Evolutionary conservation across 495 filamentous ascomycete genomes (phyloP).

Genomic region (Penicillium malachiteum): DNA sequence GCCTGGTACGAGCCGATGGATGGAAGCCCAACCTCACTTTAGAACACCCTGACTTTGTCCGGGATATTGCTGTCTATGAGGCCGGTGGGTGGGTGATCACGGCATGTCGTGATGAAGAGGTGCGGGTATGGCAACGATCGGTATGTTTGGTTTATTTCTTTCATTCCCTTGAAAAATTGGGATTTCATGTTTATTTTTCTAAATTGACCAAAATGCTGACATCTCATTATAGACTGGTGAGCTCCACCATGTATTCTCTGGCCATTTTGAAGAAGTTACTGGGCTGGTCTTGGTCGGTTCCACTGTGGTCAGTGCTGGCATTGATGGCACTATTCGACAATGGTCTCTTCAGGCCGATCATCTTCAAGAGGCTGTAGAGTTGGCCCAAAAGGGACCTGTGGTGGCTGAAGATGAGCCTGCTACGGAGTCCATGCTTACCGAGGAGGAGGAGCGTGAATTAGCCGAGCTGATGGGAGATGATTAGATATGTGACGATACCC

Average conservation of each 20-base stretch:
- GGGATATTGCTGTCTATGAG: slow-evolving; percentile 71
- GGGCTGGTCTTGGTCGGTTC: slow-evolving; percentile 64
- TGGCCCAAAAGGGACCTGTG: slow-evolving; percentile 50
- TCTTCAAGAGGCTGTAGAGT: slow-evolving; percentile 59
- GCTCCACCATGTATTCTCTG: slow-evolving; percentile 72
- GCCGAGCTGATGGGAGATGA: slow-evolving; percentile 81
- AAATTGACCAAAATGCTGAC: slow-evolving; percentile 20
- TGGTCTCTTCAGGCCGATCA: slow-evolving; percentile 71
- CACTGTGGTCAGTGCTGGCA: slow-evolving; percentile 73
- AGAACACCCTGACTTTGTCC: slow-evolving; percentile 83
- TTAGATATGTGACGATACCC: slow-evolving; percentile 15
- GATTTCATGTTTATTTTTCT: background rate
- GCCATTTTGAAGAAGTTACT: slow-evolving; percentile 92
- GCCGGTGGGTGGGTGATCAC: slow-evolving; percentile 82
- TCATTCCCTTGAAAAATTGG: background rate
- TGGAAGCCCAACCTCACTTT: slow-evolving; percentile 72
- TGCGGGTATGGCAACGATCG: slow-evolving; percentile 81
- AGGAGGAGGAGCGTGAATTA: slow-evolving; percentile 82
- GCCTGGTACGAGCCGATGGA: slow-evolving; percentile 60
- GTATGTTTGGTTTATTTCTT: slow-evolving; percentile 34
- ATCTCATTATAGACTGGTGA: slow-evolving; percentile 55
- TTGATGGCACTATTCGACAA: slow-evolving; percentile 81
- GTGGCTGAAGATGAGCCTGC: slow-evolving; percentile 49
- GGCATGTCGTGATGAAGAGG: slow-evolving; percentile 84
- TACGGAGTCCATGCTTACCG: slow-evolving; percentile 58